These are phyloP conservation scores for Ceratocystis alfenasii DNA, from an alignment of 2,329 filamentous ascomycete genomes.

Conservation along the genomic window DNA sequence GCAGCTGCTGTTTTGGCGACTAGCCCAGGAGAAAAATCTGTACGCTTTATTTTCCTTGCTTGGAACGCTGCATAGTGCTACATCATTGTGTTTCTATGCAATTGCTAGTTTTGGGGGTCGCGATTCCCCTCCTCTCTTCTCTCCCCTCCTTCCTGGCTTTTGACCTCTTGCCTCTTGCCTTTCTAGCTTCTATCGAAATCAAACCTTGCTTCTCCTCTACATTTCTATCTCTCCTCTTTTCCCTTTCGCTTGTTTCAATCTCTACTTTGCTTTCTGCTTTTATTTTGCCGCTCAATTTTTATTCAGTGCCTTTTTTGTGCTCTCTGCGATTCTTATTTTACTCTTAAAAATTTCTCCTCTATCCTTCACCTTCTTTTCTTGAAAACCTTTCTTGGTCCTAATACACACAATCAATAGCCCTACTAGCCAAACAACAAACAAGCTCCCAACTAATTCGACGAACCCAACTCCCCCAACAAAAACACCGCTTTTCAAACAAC, in stretches of 20 bases:
- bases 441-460: background rate
- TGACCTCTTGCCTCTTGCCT: too few species aligned
- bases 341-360: background rate
- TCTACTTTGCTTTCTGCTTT: background rate
- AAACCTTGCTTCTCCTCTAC: background rate
- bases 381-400: background rate
- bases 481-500: background rate
- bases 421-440: background rate
- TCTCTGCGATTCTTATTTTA: background rate
- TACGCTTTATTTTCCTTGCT: conserved; percentile 1
- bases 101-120: conserved; percentile 1
- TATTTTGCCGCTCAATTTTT: background rate
- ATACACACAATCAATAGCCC: background rate
- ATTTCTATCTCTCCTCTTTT: background rate
- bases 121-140: background rate
- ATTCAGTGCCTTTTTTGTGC: background rate
- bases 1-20: conserved; percentile 6
- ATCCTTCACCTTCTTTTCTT: background rate
- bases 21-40: conserved; percentile 9
- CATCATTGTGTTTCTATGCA: background rate
- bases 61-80: background rate
- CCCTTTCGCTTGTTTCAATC: conserved; percentile 2
- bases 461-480: background rate
- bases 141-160: conserved; percentile 3
- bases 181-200: too few species aligned